Percentiles rank a stretch among this genome's conserved stretches.
phyloP scores from a whole-genome alignment of 352 stramenopile genomes.

The Globisporangium recalcitrans region DNA sequence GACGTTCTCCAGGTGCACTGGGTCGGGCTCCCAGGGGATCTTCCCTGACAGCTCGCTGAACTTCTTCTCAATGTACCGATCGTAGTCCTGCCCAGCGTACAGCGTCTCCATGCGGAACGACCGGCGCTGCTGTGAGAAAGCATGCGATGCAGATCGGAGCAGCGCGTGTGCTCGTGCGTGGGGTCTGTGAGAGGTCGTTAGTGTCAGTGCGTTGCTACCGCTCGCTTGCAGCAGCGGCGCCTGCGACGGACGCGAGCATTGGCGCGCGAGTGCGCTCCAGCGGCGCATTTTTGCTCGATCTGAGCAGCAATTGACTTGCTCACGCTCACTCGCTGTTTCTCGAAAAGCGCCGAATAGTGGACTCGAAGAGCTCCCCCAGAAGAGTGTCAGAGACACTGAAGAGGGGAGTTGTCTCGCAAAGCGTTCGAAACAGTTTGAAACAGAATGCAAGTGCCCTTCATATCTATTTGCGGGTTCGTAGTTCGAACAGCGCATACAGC shows the following conservation, averaged over 20 bases:
- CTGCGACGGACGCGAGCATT: neutral
- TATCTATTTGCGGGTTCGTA: neutral
- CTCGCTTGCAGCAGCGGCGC: neutral
- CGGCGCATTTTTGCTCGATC: slow-evolving; percentile 7
- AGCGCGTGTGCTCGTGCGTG: neutral
- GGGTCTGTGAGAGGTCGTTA: neutral
- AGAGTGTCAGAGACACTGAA: neutral
- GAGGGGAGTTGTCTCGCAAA: no score
- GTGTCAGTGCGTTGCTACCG: neutral
- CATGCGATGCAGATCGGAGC: neutral
- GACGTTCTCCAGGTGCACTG: slow-evolving; percentile 45
- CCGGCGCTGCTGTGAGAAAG: neutral
- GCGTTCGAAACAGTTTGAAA: neutral
- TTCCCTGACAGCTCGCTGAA: slow-evolving; percentile 77
- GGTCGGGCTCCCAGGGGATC: slow-evolving; percentile 68
- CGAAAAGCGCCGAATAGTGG: neutral
- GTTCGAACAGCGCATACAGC: neutral
- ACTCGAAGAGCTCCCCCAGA: neutral
- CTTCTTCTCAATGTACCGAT: slow-evolving; percentile 66
- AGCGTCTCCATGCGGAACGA: slow-evolving; percentile 42
- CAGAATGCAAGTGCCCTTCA: neutral
- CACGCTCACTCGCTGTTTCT: neutral
- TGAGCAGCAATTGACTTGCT: neutral
- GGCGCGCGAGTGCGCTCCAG: slow-evolving; percentile 8
- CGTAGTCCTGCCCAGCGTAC: slow-evolving; percentile 67